Evolutionary conservation across 768 basidiomycete genomes (phyloP), one percentile per base, ranked within the genome.

Genomic region (Amyloporia xantha): DNA sequence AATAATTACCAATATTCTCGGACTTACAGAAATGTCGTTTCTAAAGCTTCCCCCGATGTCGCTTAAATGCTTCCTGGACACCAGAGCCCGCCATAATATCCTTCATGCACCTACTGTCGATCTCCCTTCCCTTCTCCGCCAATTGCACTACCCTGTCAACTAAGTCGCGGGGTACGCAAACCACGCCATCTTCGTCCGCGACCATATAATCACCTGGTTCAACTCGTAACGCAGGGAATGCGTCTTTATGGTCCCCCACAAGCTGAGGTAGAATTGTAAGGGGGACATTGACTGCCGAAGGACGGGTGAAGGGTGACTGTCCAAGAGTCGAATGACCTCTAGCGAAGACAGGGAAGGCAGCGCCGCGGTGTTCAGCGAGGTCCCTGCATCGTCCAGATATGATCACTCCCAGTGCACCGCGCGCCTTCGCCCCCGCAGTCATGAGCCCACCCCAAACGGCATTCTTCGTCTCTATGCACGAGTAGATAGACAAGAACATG

Each of bases 401-500:
- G 36, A 95, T 71, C 40, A 86, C 89, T 10, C 89, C 92, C 20
- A 71, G 69, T 11, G 81, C 82, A 17, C 76, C 76, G 48, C 83
- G 80, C 11, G 79, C 76, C 59, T 81, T 77, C 1, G 91, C 91
- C 19, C 89, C 89, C 0, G 88, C 86, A 10, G 89, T 82, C 91
- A 92, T 91, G 42, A 91, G 78, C 17, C 92, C 91, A 20, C 92
- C 91, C 92, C 92, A 95, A 5, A 91, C 87, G 3, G 91, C 90
- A 57, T 82, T 86, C 65, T 84, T 85, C 23, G 74, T 69, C 48
- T 81, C 88, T 84, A 62, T 40, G 20, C 10, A 19, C 5, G 10
- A 1, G 35, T n/a, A 36, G 30, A 50, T 33, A 19, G 45, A 43
- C 33, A 23, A 21, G 17, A 13, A 25, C 41, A 19, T 39, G 17